Evolutionary conservation across 352 stramenopile species (phyloP).

Genomic region (Globisporangium mamillatum): DNA sequence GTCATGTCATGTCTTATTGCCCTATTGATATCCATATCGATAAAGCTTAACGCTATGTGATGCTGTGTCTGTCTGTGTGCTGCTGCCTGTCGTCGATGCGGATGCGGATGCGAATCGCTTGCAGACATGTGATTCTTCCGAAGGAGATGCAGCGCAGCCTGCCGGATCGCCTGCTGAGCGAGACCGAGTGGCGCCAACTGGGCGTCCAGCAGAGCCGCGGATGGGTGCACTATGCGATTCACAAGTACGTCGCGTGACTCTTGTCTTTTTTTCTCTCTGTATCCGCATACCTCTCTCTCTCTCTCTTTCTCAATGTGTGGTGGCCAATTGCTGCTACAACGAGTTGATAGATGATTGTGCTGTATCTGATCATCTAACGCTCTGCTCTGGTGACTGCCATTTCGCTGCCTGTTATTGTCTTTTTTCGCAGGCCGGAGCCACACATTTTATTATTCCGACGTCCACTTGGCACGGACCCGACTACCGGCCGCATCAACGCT

Average conservation of each 20-base stretch:
- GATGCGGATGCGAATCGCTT: not conserved
- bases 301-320: not conserved
- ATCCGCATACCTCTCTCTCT: not conserved
- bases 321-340: not conserved
- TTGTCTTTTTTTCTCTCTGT: not conserved
- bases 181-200: slow-evolving; percentile 97
- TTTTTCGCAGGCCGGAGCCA: slow-evolving; percentile 89
- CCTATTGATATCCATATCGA: no score
- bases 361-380: not conserved
- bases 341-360: not conserved
- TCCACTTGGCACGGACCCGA: slow-evolving; percentile 95
- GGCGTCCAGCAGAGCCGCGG: slow-evolving; percentile 97
- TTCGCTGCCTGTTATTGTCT: not conserved
- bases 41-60: not conserved
- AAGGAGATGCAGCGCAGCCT: slow-evolving; percentile 97
- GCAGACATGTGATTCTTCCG: slow-evolving; percentile 95
- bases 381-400: not conserved
- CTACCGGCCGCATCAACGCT: slow-evolving; percentile 92
- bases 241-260: slow-evolving; percentile 84
- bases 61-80: not conserved
- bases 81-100: not conserved
- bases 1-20: no score
- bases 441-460: slow-evolving; percentile 99
- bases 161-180: slow-evolving; percentile 93
- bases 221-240: slow-evolving; percentile 99